Evolutionary conservation across 495 filamentous ascomycete species (phyloP).

Genomic region (Acidiella bohemica): DNA sequence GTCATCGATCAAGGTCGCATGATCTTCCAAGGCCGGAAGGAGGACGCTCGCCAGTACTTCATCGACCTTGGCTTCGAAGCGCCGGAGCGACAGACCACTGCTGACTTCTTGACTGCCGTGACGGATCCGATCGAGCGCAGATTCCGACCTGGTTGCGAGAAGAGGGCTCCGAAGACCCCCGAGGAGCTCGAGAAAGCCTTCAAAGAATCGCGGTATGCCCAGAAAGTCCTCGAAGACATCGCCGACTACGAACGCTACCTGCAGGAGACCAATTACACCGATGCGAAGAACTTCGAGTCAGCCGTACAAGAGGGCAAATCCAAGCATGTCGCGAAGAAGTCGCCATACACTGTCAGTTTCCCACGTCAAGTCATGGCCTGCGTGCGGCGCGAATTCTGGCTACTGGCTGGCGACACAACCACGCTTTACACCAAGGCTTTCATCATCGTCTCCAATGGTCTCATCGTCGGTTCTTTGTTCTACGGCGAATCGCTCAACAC

Average conservation of each 20-base stretch:
- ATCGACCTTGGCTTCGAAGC: constrained; percentile 54
- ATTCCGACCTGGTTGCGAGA: constrained; percentile 51
- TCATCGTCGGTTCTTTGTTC: constrained; percentile 64
- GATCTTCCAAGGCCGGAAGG: constrained; percentile 50
- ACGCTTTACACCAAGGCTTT: constrained; percentile 67
- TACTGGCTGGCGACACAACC: constrained; percentile 56
- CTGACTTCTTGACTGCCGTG: constrained; percentile 61
- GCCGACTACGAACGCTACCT: constrained; percentile 47
- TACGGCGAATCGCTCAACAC: constrained; percentile 51
- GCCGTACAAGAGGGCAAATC: constrained; percentile 56
- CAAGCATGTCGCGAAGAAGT: constrained; percentile 53
- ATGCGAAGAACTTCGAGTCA: constrained; percentile 55
- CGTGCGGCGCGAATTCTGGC: constrained; percentile 61
- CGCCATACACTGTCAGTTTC: constrained; percentile 58
- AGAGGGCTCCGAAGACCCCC: constrained; percentile 46
- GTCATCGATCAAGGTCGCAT: constrained; percentile 53
- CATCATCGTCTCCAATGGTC: constrained; percentile 59
- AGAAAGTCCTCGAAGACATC: constrained; percentile 42
- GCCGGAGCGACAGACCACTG: constrained; percentile 54
- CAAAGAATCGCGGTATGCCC: constrained; percentile 38
- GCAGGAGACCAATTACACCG: constrained; percentile 43
- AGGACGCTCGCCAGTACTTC: constrained; percentile 55
- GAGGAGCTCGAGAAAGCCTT: constrained; percentile 51
- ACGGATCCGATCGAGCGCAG: constrained; percentile 61
- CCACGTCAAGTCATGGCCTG: constrained; percentile 55